Percentiles rank a stretch among this genome's conserved stretches.
phyloP scores from a whole-genome alignment of 2,329 filamentous ascomycete genomes.

The Cladosporium sphaerospermum region DNA sequence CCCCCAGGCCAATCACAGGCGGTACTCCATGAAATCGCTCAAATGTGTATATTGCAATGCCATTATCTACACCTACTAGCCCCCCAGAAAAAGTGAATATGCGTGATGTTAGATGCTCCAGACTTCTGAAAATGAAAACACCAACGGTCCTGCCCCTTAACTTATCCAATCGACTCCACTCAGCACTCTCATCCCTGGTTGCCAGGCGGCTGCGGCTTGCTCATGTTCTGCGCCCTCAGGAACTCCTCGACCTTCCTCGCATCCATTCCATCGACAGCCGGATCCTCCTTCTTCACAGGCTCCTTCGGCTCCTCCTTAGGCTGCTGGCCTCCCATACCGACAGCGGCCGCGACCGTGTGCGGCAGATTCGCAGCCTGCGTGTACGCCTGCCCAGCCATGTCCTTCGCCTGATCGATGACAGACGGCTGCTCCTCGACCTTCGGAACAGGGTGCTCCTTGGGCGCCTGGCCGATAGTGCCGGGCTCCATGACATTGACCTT shows the following conservation, averaged over 20 bases:
- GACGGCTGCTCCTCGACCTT: conserved; percentile 25
- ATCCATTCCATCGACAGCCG: conserved; percentile 26
- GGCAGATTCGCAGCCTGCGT: conserved; percentile 27
- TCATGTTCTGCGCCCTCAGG: conserved; percentile 26
- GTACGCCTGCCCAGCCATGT: conserved; percentile 27
- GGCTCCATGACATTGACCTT: conserved; percentile 43
- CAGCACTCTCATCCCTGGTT: not conserved
- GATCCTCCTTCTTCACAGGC: conserved; percentile 21
- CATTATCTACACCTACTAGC: too few relatives aligned
- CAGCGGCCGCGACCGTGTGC: conserved; percentile 29
- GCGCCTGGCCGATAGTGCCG: conserved; percentile 43
- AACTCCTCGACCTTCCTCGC: conserved; percentile 32
- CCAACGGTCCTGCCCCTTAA: not conserved
- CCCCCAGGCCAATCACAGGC: too few relatives aligned
- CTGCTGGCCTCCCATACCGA: conserved; percentile 21
- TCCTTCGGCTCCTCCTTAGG: conserved; percentile 12
- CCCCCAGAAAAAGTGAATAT: too few relatives aligned
- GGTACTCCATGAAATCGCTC: too few relatives aligned
- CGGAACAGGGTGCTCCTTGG: conserved; percentile 39
- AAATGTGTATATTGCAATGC: too few relatives aligned
- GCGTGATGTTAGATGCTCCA: not conserved
- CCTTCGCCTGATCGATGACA: conserved; percentile 40
- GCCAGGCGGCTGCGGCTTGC: conserved; percentile 5
- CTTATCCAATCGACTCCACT: not conserved
- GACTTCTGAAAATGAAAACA: not conserved